phyloP scores from a whole-genome alignment of 2,329 filamentous ascomycete genomes.

The Penicillium concentricum region DNA sequence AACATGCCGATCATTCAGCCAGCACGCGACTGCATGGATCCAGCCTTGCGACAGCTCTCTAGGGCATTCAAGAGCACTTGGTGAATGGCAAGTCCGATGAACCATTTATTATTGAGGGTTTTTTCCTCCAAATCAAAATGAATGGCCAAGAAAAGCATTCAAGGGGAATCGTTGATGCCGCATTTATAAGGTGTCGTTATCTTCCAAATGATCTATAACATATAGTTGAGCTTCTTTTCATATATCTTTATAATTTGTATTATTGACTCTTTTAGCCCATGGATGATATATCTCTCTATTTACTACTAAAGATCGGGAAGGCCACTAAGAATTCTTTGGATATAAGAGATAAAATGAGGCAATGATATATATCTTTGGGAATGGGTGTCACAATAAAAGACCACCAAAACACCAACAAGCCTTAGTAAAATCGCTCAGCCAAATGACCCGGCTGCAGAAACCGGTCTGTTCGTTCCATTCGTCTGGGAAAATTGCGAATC shows the following conservation, averaged over 20 bases:
- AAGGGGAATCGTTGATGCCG: background rate
- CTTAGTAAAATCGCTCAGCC: background rate
- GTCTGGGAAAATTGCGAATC: constrained; percentile 3
- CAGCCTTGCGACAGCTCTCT: background rate
- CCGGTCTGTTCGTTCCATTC: constrained; percentile 5
- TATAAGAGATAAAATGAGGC: background rate
- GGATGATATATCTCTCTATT: no score
- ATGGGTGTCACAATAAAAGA: background rate
- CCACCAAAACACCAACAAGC: background rate
- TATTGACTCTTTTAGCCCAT: no score
- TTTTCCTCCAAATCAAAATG: no score
- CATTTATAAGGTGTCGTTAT: background rate
- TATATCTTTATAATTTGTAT: no score
- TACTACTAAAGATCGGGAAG: no score
- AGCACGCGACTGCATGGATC: background rate
- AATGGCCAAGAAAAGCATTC: no score
- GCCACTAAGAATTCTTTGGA: background rate
- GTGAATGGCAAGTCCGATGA: background rate
- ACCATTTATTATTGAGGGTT: background rate
- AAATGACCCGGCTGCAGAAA: background rate
- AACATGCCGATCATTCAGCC: background rate
- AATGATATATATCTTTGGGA: background rate
- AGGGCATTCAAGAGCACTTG: background rate
- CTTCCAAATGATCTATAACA: no score
- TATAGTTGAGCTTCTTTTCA: no score